Conservation (phyloP, 2,329 filamentous ascomycete genomes). For the Trichoderma asperellum region DNA sequence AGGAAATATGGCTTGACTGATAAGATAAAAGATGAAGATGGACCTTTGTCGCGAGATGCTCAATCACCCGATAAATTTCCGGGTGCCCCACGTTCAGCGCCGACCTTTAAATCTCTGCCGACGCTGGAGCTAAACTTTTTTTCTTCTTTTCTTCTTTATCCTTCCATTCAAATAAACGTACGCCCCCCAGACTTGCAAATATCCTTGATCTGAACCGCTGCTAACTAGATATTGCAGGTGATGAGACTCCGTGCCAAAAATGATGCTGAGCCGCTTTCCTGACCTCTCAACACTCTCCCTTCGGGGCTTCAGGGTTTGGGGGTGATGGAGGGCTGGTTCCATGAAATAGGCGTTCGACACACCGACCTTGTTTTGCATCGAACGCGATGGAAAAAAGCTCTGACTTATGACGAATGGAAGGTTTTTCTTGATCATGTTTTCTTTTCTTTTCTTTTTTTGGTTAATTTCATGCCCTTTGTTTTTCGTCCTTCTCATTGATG, state of each 20-base stretch:
- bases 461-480: neutral
- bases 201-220: constrained; percentile 14
- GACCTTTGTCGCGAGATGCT: neutral
- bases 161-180: constrained; percentile 99
- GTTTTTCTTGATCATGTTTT: constrained; percentile 16
- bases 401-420: constrained; percentile 65
- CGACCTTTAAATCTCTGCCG: constrained; percentile 45
- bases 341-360: constrained; percentile 99
- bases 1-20: constrained; percentile 21
- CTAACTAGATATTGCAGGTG: constrained; percentile 67
- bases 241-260: constrained; percentile 98
- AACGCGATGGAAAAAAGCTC: constrained; percentile 97
- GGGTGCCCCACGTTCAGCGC: constrained; percentile 33
- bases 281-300: constrained; percentile 79
- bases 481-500: neutral
- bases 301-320: constrained; percentile 86
- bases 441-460: neutral
- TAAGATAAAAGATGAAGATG: constrained; percentile 27
- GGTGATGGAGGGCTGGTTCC: constrained; percentile 66
- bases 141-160: constrained; percentile 70
- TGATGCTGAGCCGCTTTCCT: constrained; percentile 73
- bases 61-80: constrained; percentile 39
- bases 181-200: constrained; percentile 48
- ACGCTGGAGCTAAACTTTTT: constrained; percentile 35
- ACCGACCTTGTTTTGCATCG: constrained; percentile 96